Percentiles rank a stretch among this genome's conserved stretches.
phyloP scores from a whole-genome alignment of 192 early-diverging fungal genomes.

The Umbelopsis sp. region DNA sequence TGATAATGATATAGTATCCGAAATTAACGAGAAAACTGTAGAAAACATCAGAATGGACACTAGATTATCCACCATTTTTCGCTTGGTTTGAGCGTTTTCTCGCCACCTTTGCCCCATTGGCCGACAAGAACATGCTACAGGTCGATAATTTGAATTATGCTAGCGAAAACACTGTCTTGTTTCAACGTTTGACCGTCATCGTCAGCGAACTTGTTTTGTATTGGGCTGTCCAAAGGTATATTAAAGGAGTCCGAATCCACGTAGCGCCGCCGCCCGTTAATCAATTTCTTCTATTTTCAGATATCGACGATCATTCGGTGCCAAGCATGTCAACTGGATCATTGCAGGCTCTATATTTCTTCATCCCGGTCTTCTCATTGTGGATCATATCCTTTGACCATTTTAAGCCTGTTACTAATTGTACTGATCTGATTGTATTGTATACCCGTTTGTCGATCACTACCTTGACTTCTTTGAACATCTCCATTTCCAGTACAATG shows the following conservation, averaged over 20 bases:
- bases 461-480: constrained; percentile 30
- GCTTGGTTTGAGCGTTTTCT: constrained; percentile 92
- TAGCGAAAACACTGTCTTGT: constrained; percentile 67
- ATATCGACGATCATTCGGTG: constrained; percentile 25
- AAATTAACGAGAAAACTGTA: constrained; percentile 17
- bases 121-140: constrained; percentile 77
- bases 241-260: neutral
- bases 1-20: neutral
- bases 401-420: neutral
- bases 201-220: constrained; percentile 80
- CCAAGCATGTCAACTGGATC: constrained; percentile 37
- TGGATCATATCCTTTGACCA: constrained; percentile 78
- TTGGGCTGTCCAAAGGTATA: constrained; percentile 61
- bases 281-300: constrained; percentile 17
- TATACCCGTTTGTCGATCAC: neutral
- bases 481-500: constrained; percentile 98
- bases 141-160: constrained; percentile 70
- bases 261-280: neutral
- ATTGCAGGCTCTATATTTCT: constrained; percentile 63
- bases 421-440: neutral
- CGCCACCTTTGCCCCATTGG: constrained; percentile 52
- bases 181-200: constrained; percentile 85
- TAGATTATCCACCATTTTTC: constrained; percentile 98
- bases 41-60: constrained; percentile 86
- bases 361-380: constrained; percentile 77